These are phyloP conservation scores for Clavaria fumosa DNA, from an alignment of 768 basidiomycete genomes.

Conservation along the genomic window DNA sequence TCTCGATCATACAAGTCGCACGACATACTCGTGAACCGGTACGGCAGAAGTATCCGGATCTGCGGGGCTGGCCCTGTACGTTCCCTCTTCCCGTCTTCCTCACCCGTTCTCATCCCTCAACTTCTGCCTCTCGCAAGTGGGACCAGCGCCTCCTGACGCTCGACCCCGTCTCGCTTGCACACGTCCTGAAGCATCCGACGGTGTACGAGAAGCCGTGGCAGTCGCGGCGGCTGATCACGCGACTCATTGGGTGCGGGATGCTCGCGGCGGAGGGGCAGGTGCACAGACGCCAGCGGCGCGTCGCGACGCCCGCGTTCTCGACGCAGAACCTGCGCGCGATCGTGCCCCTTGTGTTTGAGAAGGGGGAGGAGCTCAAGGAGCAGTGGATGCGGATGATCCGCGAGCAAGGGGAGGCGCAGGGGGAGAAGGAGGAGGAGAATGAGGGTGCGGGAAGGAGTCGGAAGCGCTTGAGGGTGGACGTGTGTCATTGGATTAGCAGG, in stretches of 20 bases:
- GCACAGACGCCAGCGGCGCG: constrained; percentile 69
- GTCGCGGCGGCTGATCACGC: constrained; percentile 56
- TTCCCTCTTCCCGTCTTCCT: constrained; percentile 7
- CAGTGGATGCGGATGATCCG: constrained; percentile 43
- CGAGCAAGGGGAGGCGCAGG: constrained; percentile 8
- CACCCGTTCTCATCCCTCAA: neutral
- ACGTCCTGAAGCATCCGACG: constrained; percentile 57
- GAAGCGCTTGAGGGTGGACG: constrained; percentile 60
- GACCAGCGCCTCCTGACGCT: constrained; percentile 68
- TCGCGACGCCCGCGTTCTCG: constrained; percentile 67
- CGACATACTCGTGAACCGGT: constrained; percentile 36
- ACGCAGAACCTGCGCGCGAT: constrained; percentile 60
- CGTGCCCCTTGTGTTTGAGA: constrained; percentile 55
- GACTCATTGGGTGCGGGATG: constrained; percentile 73
- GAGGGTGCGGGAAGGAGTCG: no score
- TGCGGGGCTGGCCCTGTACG: constrained; percentile 55
- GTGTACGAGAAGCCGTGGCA: constrained; percentile 78
- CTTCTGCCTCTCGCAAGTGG: constrained; percentile 51
- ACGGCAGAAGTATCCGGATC: constrained; percentile 57
- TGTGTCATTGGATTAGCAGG: constrained; percentile 68
- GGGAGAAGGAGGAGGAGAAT: constrained; percentile 16
- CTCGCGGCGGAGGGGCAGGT: constrained; percentile 62
- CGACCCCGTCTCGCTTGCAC: constrained; percentile 58
- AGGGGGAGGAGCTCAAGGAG: constrained; percentile 45
- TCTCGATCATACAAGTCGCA: constrained; percentile 37